Conservation (phyloP, 306 rosid species). For the Fagus sylvatica region DNA sequence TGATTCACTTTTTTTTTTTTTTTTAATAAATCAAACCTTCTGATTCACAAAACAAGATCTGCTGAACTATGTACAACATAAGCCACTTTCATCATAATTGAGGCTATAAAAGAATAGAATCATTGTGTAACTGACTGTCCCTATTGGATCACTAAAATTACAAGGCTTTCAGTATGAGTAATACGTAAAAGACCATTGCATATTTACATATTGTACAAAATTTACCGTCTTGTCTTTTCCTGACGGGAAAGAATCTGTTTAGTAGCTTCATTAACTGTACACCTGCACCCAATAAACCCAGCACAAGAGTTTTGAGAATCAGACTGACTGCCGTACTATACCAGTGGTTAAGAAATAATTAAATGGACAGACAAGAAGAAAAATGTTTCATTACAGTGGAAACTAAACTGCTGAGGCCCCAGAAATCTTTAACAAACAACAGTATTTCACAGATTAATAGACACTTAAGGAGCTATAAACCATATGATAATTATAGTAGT, state of each 20-base stretch:
- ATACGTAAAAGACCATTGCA: not conserved
- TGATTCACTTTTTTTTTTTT: no score
- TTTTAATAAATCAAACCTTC: not conserved
- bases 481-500: not conserved
- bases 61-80: conserved; percentile 24
- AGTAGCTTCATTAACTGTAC: conserved; percentile 24
- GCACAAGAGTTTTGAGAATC: not conserved
- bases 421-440: not conserved
- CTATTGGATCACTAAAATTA: conserved; percentile 7
- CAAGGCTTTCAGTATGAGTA: conserved; percentile 3
- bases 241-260: conserved; percentile 30
- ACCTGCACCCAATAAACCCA: conserved; percentile 25
- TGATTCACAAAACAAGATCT: conserved; percentile 3
- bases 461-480: not conserved
- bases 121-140: conserved; percentile 9
- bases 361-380: not conserved
- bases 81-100: conserved; percentile 7
- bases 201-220: conserved; percentile 20
- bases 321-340: not conserved
- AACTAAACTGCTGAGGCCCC: not conserved
- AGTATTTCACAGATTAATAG: not conserved
- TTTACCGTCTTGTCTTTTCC: conserved; percentile 7
- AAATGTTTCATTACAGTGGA: not conserved
- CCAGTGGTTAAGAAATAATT: not conserved
- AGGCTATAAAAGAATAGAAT: conserved; percentile 22